phyloP scores from a whole-genome alignment of 768 basidiomycete species.

The Rhodosporidiobolus sp. region DNA sequence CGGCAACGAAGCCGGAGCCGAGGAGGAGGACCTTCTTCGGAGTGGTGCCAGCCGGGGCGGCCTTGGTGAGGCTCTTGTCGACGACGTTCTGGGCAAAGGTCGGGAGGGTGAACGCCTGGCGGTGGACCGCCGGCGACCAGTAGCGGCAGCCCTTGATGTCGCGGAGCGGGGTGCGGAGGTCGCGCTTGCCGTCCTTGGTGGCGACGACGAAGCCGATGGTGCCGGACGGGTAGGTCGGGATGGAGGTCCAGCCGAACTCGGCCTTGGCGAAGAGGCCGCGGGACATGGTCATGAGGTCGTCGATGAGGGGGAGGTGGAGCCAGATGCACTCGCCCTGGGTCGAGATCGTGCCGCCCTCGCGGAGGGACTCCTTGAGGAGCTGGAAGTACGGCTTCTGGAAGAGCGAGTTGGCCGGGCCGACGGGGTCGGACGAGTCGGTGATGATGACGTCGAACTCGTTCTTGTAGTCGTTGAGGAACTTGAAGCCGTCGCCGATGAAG shows the following conservation, averaged over 20 bases:
- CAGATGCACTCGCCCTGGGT: slow-evolving; percentile 95
- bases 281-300: slow-evolving; percentile 66
- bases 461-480: slow-evolving; percentile 85
- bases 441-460: slow-evolving; percentile 89
- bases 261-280: slow-evolving; percentile 70
- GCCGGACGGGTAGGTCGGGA: slow-evolving; percentile 97
- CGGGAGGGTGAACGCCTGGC: slow-evolving; percentile 81
- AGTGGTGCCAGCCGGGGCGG: slow-evolving; percentile 44
- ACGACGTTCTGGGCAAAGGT: slow-evolving; percentile 78
- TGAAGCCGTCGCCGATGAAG: slow-evolving; percentile 91
- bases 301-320: slow-evolving; percentile 86
- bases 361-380: slow-evolving; percentile 82
- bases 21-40: slow-evolving; percentile 74
- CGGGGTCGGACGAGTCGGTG: slow-evolving; percentile 97
- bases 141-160: slow-evolving; percentile 64
- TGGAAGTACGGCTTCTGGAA: slow-evolving; percentile 98
- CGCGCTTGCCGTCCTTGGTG: slow-evolving; percentile 67
- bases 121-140: slow-evolving; percentile 79
- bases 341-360: slow-evolving; percentile 85
- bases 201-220: slow-evolving; percentile 93
- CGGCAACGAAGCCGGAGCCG: slow-evolving; percentile 91
- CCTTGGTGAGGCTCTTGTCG: slow-evolving; percentile 50
- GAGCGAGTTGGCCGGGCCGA: slow-evolving; percentile 87
- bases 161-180: slow-evolving; percentile 70
- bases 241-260: slow-evolving; percentile 92